Evolutionary conservation across 2,329 filamentous ascomycete species (phyloP).

Genomic region (Chaetomium globosum): DNA sequence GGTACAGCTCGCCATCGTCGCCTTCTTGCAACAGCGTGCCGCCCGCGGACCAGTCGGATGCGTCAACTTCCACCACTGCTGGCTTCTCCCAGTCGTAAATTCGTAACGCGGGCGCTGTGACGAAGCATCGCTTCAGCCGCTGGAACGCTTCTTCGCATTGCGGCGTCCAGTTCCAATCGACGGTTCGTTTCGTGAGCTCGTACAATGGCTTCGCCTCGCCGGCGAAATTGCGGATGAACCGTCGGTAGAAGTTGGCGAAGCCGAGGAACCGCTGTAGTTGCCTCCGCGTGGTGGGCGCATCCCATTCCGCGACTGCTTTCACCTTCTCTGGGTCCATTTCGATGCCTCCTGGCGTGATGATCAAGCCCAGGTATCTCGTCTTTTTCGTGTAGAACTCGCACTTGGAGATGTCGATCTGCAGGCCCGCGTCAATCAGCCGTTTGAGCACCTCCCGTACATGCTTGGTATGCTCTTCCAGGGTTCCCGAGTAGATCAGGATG

Average conservation of each 20-base stretch:
- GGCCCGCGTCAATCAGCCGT: background rate
- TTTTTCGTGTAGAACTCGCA: background rate
- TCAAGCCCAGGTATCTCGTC: constrained; percentile 4
- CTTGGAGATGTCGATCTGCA: constrained; percentile 1
- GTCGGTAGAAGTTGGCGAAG: constrained; percentile 18
- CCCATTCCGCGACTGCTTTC: background rate
- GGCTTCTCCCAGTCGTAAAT: constrained; percentile 11
- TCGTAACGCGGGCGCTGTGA: background rate
- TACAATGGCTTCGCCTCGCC: background rate
- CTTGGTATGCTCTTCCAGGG: background rate
- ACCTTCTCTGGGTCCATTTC: constrained; percentile 4
- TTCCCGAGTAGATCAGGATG: background rate
- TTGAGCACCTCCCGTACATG: background rate
- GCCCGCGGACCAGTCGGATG: background rate
- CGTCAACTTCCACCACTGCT: background rate
- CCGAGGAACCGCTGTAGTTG: constrained; percentile 10
- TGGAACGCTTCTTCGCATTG: background rate
- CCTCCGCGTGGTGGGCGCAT: background rate
- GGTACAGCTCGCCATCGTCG: background rate
- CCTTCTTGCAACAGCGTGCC: background rate
- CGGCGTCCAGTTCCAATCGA: background rate
- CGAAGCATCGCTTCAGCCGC: background rate
- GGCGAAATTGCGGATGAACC: constrained; percentile 5
- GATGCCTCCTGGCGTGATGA: background rate
- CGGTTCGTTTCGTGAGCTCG: constrained; percentile 1